Evolutionary conservation across 75 land plant genomes (phyloP), one percentile per base, ranked within the genome.

Genomic region (Pinus albicaulis): DNA sequence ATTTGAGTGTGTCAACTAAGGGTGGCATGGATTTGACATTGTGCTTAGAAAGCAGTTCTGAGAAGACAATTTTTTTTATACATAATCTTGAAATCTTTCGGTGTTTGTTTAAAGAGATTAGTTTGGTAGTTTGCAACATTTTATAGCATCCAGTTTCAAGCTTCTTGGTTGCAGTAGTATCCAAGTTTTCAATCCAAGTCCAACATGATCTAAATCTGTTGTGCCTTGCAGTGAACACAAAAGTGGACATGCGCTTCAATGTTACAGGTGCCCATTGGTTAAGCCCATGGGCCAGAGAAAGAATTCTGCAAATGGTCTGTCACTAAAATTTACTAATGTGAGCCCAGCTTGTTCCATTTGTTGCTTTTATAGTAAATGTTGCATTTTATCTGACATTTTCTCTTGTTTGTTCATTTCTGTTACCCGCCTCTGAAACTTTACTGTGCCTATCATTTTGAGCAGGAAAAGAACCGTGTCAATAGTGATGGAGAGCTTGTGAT

Each of bases 171-270:
- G 10, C 19, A 26, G 71, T 58, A 7, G 24, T 53, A 31, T 22
- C 26, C 53, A 48, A 48, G 4, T 34, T 56, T 52, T 38, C 44
- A 5, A 22, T 28, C 31, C 55, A 44, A 17, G 16, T 28, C 22
- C n/a, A 66, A 36, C 3, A 2, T 20, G 11, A 13, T 68, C 71
- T 68, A 41, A 41, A 41, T 22, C 7, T 20, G 41, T 53, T 59
- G 24, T 68, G 20, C 14, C 41, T 76, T 76, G 26, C 90, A 95
- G 99, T 97, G 73, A 97, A 92, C 72, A 97, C 98, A 10, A 97
- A 97, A 83, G 99, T 97, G 73, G 99, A 97, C 83, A 97, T 97
- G 99, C 95, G 99, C 36, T 97, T 97, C 82, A 94, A 97, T 79
- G 98, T 97, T 19, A 86, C 86, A 77, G 79, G 77, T 72, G 99